Conservation (phyloP, 208 protist species). For the Crithidia fasciculata region DNA sequence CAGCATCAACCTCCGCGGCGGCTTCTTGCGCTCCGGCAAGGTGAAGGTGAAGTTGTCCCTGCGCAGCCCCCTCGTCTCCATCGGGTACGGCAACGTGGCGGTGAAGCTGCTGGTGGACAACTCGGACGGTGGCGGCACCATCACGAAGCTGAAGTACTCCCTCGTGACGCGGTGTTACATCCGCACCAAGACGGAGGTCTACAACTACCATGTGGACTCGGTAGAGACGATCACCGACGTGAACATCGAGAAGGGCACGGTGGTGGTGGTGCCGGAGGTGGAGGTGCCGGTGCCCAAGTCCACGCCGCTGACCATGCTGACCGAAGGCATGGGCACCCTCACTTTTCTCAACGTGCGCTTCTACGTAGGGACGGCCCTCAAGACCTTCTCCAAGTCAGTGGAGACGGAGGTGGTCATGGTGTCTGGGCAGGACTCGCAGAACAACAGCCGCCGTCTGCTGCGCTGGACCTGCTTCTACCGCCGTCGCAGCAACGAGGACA, state of each 20-base stretch:
- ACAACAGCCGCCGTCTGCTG: slow-evolving; percentile 43
- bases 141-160: slow-evolving; percentile 54
- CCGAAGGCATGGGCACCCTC: slow-evolving; percentile 41
- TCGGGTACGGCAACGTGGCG: slow-evolving; percentile 27
- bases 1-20: slow-evolving; percentile 38
- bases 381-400: slow-evolving; percentile 50
- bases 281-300: slow-evolving; percentile 43
- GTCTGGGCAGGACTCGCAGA: slow-evolving; percentile 39
- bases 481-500: slow-evolving; percentile 16
- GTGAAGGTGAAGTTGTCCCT: slow-evolving; percentile 41
- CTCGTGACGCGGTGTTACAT: slow-evolving; percentile 55
- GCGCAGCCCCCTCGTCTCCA: slow-evolving; percentile 55
- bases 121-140: slow-evolving; percentile 43
- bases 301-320: slow-evolving; percentile 63
- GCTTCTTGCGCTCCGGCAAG: slow-evolving; percentile 39
- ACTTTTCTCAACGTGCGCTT: slow-evolving; percentile 66
- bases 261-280: slow-evolving; percentile 39
- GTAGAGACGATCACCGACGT: slow-evolving; percentile 20
- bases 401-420: slow-evolving; percentile 75
- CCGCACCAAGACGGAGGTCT: slow-evolving; percentile 40
- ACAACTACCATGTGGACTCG: slow-evolving; percentile 26
- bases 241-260: slow-evolving; percentile 42
- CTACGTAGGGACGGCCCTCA: slow-evolving; percentile 37
- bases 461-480: slow-evolving; percentile 70
- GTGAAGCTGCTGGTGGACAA: slow-evolving; percentile 63